These are phyloP conservation scores for Hymenoscyphus albidus DNA, from an alignment of 2,329 filamentous ascomycete genomes.

Conservation along the genomic window DNA sequence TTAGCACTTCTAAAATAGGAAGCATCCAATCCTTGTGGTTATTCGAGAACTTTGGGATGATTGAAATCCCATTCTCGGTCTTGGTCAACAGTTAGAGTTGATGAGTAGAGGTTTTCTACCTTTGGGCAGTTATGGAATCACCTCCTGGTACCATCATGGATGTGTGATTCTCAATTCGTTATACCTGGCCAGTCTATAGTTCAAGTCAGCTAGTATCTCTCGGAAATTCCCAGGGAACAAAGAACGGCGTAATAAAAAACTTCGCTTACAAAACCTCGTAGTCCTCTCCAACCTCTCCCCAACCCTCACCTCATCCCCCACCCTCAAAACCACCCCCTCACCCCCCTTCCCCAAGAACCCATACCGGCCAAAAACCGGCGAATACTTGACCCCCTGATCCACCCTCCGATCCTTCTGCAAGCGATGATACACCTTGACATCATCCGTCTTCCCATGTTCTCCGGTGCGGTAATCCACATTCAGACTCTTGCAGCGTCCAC, in stretches of 20 bases:
- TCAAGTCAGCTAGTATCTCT: not conserved
- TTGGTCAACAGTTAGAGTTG: no score
- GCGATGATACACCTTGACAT: constrained; percentile 63
- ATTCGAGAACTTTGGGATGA: no score
- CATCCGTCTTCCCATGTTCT: constrained; percentile 50
- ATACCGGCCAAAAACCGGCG: constrained; percentile 71
- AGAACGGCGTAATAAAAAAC: constrained; percentile 17
- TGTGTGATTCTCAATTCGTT: not conserved
- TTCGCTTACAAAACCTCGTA: constrained; percentile 45
- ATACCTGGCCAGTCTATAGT: constrained; percentile 14
- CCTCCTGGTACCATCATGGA: no score
- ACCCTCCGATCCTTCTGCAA: constrained; percentile 68
- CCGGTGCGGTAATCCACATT: constrained; percentile 71
- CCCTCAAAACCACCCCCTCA: constrained; percentile 37
- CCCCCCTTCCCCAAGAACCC: constrained; percentile 49
- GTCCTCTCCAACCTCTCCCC: constrained; percentile 41
- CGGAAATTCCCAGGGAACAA: not conserved
- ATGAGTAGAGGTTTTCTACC: no score
- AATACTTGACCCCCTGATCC: constrained; percentile 63
- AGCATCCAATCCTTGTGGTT: no score
- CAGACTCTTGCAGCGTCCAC: constrained; percentile 62
- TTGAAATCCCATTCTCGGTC: no score
- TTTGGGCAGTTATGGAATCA: no score
- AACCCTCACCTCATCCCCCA: constrained; percentile 48
- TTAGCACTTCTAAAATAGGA: no score